Evolutionary conservation across 2,329 filamentous ascomycete genomes (phyloP), one percentile per base, ranked within the genome.

Genomic region (Rhynchosporium secalis): DNA sequence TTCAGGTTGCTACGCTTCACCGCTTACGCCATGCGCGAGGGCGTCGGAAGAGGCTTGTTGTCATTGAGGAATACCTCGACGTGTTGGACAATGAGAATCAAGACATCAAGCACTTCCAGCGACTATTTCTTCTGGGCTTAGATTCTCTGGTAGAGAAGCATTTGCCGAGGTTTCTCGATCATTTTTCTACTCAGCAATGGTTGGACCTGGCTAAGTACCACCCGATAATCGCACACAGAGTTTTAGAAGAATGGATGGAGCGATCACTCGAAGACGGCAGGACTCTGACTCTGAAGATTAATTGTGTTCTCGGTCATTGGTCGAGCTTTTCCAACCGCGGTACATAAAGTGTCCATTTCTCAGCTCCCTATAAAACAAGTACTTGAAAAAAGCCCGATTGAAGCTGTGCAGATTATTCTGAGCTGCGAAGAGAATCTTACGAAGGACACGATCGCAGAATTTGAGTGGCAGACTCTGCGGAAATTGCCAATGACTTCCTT

Each of bases 51-150:
- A 55, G 64, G 40, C 28, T 29, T 2, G 51, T 9, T 20, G 59
- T 62, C 1, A 64, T 66, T 9, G 64, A 66, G 20, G 36, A 31
- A 43, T 63, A 64, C n/a, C 36, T 66, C n/a, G 28, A 56, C 26
- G 33, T 8, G 2, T 54, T 66, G 10, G 38, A 60, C 43, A 31
- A 45, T 3, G 28, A 43, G 4, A 40, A 36, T 26, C 46, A 49
- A 31, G 36, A 51, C 12, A n/a, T 26, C 7, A 56, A 12, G 36
- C 8, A 58, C 6, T 62, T 62, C 20, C 51, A 51, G 40, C 36
- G 26, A 2, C 38, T 64, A 9, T 33, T 66, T 26, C 41, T 36
- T 3, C 33, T 62, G 41, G 64, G 59, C 9, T 60, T 56, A 2
- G 33, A 43, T 28, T 52, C 12, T n/a, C 20, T 58, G 31, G 45